phyloP scores from a whole-genome alignment of 257 asterid genomes.

The Solanum dulcamara region DNA sequence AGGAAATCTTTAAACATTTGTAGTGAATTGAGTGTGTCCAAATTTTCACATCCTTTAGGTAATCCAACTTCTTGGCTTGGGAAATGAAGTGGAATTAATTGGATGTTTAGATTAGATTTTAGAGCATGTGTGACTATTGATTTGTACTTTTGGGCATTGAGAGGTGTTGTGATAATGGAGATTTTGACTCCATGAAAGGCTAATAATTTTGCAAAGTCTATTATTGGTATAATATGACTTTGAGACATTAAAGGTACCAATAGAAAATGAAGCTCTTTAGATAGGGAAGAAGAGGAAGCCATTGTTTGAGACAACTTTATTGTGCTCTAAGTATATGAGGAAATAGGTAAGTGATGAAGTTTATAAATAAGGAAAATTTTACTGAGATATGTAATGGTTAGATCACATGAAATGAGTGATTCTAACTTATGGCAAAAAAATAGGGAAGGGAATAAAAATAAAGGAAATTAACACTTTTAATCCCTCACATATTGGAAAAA shows the following conservation, averaged over 20 bases:
- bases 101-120: slow-evolving; percentile 13
- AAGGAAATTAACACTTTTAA: background rate
- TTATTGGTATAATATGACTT: slow-evolving; percentile 48
- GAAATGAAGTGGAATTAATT: slow-evolving; percentile 16
- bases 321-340: background rate
- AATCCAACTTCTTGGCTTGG: slow-evolving; percentile 32
- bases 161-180: slow-evolving; percentile 35
- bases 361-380: background rate
- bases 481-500: background rate
- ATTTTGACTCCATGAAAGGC: slow-evolving; percentile 23
- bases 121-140: slow-evolving; percentile 10
- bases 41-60: slow-evolving; percentile 37
- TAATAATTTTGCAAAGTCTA: slow-evolving; percentile 26
- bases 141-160: slow-evolving; percentile 15
- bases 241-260: slow-evolving; percentile 47
- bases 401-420: background rate
- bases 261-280: slow-evolving; percentile 28
- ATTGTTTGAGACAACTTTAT: background rate
- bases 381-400: background rate
- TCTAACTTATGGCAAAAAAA: background rate
- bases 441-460: too few relatives aligned
- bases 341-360: background rate
- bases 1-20: slow-evolving; percentile 8
- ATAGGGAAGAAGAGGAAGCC: slow-evolving; percentile 18
- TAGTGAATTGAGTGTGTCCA: slow-evolving; percentile 28